Evolutionary conservation across 169 alveolate species (phyloP), one percentile per base, ranked within the genome.

Genomic region (Plasmodium fragile): DNA sequence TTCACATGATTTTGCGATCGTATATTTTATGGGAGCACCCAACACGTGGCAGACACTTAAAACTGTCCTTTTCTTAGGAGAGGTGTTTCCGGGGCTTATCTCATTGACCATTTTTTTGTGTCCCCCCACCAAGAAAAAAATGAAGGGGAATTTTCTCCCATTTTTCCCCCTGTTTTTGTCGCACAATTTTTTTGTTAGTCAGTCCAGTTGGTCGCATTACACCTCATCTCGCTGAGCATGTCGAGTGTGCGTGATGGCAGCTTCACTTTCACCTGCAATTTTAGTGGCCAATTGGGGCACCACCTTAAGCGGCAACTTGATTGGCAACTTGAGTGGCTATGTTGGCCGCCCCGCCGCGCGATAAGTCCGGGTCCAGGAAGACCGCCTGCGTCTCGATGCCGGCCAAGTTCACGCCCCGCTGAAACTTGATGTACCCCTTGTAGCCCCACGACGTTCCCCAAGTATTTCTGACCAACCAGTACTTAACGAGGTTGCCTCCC

Each of bases 371-470:
- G 92, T 97, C 99, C 5, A 97, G 94, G 71, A 77, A 96, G 7
- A 97, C 98, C 28, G 99, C 99, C 81, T 97, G 98, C 22, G 97
- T 93, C 77, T 97, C 99, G 1, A 97, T 96, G 22, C 98, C 98
- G 25, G 93, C 96, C 70, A 96, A 82, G 49, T 97, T 97, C 34
- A 94, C 91, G 5, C 98, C 98, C 75, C 98, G 92, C 82, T 95
- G 94, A 52, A 95, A 92, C 92, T 97, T 97, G 39, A 96, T 87
- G 89, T 92, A 96, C 3, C 98, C 98, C 32, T 95, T 93, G 4
- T 85, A 93, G 4, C 98, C 98, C 98, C 98, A 97, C 10, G 92
- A 81, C 4, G n/a, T 79, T 4, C 98, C 98, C 98, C 98, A 97
- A 28, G 97, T 95, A 82, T 96, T 96, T 81, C 98, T 92, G 70